Evolutionary conservation across 2,329 filamentous ascomycete genomes (phyloP).

Genomic region (Capronia americana): DNA sequence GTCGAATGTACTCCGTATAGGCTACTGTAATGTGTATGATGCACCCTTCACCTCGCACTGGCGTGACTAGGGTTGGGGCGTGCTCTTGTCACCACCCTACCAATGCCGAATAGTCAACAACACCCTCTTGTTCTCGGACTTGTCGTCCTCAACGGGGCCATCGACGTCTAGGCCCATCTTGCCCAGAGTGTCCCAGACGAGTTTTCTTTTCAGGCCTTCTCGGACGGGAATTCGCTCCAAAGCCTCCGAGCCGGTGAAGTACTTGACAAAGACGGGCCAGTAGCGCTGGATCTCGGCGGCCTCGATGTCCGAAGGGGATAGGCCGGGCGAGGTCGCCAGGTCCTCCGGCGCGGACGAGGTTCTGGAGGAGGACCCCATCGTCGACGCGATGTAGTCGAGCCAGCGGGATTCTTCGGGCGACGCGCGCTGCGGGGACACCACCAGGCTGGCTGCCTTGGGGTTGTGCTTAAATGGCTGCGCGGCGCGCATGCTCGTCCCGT

Average conservation of each 20-base stretch:
- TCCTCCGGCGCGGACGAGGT: slow-evolving; percentile 43
- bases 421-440: slow-evolving; percentile 78
- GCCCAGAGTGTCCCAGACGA: slow-evolving; percentile 59
- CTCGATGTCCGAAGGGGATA: slow-evolving; percentile 21
- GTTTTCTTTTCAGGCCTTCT: slow-evolving; percentile 84
- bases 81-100: slow-evolving; percentile 19
- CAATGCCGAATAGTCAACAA: slow-evolving; percentile 37
- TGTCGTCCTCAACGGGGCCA: slow-evolving; percentile 34
- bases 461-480: slow-evolving; percentile 31
- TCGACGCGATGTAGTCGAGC: slow-evolving; percentile 56
- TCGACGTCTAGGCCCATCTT: slow-evolving; percentile 66
- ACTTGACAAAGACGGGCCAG: slow-evolving; percentile 78
- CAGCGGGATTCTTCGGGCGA: slow-evolving; percentile 78
- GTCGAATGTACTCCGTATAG: too few relatives aligned
- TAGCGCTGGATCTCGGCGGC: slow-evolving; percentile 61
- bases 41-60: too few relatives aligned
- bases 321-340: slow-evolving; percentile 20
- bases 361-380: slow-evolving; percentile 35
- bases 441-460: slow-evolving; percentile 53
- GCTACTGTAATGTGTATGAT: too few relatives aligned
- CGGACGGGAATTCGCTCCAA: slow-evolving; percentile 85
- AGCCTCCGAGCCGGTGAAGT: slow-evolving; percentile 84
- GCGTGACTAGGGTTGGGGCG: not conserved
- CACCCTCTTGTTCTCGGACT: slow-evolving; percentile 34
- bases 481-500: slow-evolving; percentile 27